Percentiles rank a stretch among this genome's conserved stretches.
Conservation (phyloP, 768 basidiomycete species). For the Saitozyma podzolica region DNA sequence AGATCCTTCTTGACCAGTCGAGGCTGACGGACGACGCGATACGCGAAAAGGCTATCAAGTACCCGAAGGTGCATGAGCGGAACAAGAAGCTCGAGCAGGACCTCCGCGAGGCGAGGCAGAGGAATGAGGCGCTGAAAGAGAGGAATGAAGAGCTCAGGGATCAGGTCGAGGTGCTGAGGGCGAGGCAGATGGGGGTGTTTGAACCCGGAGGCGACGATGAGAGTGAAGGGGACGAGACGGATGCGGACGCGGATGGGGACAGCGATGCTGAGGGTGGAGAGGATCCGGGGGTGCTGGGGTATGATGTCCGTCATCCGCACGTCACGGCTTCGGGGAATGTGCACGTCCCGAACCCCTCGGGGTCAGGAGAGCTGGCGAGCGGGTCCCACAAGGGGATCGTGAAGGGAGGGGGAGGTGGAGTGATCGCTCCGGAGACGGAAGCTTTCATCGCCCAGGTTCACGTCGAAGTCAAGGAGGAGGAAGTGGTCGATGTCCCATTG, state of each 20-base stretch:
- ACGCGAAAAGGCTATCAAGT: constrained; percentile 26
- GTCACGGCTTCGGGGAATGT: constrained; percentile 8
- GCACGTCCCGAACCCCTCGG: too few species aligned
- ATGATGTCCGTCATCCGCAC: background rate
- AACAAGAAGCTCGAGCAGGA: constrained; percentile 13
- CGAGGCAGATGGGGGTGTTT: constrained; percentile 34
- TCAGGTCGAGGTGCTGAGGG: constrained; percentile 25
- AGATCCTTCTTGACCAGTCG: constrained; percentile 35
- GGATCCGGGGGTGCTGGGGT: constrained; percentile 3
- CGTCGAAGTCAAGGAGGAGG: too few species aligned
- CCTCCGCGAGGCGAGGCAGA: constrained; percentile 9
- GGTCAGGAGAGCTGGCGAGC: too few species aligned
- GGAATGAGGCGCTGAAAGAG: constrained; percentile 5
- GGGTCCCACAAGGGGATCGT: too few species aligned
- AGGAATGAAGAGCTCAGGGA: constrained; percentile 34
- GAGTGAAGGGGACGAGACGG: constrained; percentile 12
- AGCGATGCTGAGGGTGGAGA: background rate
- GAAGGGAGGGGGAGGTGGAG: too few species aligned
- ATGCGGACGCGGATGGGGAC: constrained; percentile 2
- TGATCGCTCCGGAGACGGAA: too few species aligned
- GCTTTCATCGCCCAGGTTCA: too few species aligned
- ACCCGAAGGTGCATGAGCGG: constrained; percentile 8
- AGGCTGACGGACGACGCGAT: constrained; percentile 36
- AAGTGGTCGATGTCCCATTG: too few species aligned
- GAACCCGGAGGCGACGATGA: constrained; percentile 8